Conservation (phyloP, 305 asterid species). For the Solanum aculeatissimum region DNA sequence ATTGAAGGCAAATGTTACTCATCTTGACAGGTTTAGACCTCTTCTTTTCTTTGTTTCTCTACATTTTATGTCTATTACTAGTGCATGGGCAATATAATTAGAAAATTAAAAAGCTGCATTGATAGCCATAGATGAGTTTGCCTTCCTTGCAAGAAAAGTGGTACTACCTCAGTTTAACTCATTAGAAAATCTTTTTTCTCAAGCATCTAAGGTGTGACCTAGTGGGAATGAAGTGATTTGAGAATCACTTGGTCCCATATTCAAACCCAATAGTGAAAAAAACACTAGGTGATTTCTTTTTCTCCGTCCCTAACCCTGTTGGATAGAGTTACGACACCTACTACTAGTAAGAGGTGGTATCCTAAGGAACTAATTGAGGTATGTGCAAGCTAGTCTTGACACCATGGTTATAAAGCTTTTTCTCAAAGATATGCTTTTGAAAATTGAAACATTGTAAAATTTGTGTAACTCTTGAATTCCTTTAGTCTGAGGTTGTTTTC, state of each 20-base stretch:
- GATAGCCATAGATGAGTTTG: background rate
- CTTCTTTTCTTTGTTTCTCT: background rate
- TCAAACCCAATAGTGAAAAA: background rate
- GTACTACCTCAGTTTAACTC: background rate
- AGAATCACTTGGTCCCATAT: background rate
- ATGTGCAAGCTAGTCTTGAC: background rate
- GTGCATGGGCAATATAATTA: background rate
- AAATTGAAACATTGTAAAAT: background rate
- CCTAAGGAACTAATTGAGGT: background rate
- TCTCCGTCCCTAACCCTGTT: background rate
- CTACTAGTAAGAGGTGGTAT: background rate
- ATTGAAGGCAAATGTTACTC: conserved; percentile 51
- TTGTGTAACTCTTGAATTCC: background rate
- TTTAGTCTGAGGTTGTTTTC: background rate
- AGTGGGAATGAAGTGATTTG: background rate
- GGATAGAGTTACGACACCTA: background rate
- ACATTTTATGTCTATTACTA: background rate
- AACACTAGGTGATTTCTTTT: background rate
- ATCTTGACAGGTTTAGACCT: conserved; percentile 52
- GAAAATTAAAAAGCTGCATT: background rate
- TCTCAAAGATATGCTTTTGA: background rate
- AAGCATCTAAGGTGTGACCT: background rate
- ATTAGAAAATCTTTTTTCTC: background rate
- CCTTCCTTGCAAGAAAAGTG: background rate
- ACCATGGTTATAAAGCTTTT: background rate